Evolutionary conservation across 176 grass and related monocot genomes (phyloP).

Genomic region (Avena sativa): DNA sequence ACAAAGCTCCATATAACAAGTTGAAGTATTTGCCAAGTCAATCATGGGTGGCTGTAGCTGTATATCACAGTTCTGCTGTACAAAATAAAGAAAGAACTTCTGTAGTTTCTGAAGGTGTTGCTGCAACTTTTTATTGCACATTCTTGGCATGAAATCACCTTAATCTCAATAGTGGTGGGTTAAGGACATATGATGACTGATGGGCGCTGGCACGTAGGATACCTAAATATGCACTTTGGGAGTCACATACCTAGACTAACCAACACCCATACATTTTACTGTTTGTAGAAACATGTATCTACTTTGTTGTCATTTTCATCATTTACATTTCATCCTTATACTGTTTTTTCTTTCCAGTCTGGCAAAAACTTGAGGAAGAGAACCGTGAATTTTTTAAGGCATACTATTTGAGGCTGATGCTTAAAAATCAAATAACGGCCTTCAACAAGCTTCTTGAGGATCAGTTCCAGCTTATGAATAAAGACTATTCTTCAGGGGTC

Average conservation of each 20-base stretch:
- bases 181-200: not conserved
- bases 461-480: constrained; percentile 78
- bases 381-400: constrained; percentile 92
- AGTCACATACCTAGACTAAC: not conserved
- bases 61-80: constrained; percentile 14
- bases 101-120: not conserved
- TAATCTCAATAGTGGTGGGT: not conserved
- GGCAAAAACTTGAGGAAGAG: constrained; percentile 92
- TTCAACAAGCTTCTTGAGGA: constrained; percentile 89
- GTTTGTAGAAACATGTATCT: not conserved
- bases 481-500: constrained; percentile 60
- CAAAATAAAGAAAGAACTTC: not conserved
- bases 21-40: not conserved
- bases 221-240: constrained; percentile 3
- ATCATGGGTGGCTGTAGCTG: not conserved
- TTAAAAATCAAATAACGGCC: constrained; percentile 86
- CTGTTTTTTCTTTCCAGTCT: constrained; percentile 66
- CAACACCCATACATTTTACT: not conserved
- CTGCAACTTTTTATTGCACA: not conserved
- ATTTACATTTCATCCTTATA: constrained; percentile 11
- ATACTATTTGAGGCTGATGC: constrained; percentile 93
- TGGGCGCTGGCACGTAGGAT: no score
- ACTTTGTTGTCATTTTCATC: not conserved
- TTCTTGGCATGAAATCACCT: not conserved
- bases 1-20: not conserved